phyloP scores from a whole-genome alignment of 2,329 filamentous ascomycete species.

The Alternaria tenuissima region DNA sequence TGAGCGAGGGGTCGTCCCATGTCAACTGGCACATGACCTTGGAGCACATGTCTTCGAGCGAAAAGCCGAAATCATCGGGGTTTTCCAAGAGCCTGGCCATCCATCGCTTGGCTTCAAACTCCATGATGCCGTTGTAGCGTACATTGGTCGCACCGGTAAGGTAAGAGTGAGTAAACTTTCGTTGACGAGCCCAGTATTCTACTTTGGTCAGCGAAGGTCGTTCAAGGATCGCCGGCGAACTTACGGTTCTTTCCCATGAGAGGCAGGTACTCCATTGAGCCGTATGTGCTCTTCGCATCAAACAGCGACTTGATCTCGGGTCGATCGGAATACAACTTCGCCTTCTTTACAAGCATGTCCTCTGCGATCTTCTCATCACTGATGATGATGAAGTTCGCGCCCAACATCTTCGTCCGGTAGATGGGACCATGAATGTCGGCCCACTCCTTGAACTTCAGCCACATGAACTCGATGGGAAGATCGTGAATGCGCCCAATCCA shows the following conservation, averaged over 20 bases:
- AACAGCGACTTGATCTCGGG: slow-evolving; percentile 61
- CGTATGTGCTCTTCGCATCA: slow-evolving; percentile 63
- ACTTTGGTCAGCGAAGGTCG: slow-evolving; percentile 18
- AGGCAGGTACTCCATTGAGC: slow-evolving; percentile 65
- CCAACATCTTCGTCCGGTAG: slow-evolving; percentile 49
- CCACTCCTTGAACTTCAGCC: slow-evolving; percentile 61
- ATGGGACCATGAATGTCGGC: slow-evolving; percentile 46
- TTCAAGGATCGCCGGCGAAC: slow-evolving; percentile 21
- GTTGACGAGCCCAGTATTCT: slow-evolving; percentile 65
- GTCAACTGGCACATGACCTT: slow-evolving; percentile 64
- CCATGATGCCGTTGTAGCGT: slow-evolving; percentile 59
- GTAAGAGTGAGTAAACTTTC: slow-evolving; percentile 62
- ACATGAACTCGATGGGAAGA: slow-evolving; percentile 52
- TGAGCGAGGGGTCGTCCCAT: slow-evolving; percentile 62
- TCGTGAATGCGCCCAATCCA: slow-evolving; percentile 50
- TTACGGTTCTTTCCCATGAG: slow-evolving; percentile 65
- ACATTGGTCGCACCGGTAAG: slow-evolving; percentile 57
- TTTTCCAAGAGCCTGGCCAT: slow-evolving; percentile 59
- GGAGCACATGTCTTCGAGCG: slow-evolving; percentile 65
- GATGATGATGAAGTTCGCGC: slow-evolving; percentile 58
- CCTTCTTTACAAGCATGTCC: slow-evolving; percentile 62
- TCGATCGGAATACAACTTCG: slow-evolving; percentile 62
- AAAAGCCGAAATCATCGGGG: slow-evolving; percentile 60
- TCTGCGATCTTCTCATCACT: slow-evolving; percentile 63
- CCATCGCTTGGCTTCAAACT: slow-evolving; percentile 64